A percentile compares a stretch with the other conserved stretches of the same genome.
Conservation (phyloP, 2,329 filamentous ascomycete genomes). For the Microcyclospora pomicola region DNA sequence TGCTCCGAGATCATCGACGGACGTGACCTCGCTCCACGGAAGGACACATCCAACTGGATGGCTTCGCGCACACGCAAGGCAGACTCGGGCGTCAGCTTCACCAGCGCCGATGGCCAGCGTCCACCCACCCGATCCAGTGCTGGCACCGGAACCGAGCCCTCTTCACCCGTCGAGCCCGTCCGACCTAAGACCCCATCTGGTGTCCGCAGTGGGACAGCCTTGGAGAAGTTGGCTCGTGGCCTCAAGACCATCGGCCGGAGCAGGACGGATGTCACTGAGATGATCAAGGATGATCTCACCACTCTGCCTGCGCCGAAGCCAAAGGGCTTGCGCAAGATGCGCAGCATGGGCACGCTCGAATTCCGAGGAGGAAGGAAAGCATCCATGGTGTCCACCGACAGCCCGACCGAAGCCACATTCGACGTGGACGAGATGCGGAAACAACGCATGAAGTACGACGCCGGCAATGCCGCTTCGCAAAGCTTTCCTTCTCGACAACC, state of each 20-base stretch:
- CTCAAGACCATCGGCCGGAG: constrained; percentile 45
- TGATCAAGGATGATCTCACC: constrained; percentile 16
- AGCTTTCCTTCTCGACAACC: no score
- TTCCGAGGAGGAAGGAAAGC: constrained; percentile 12
- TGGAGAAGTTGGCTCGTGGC: constrained; percentile 47
- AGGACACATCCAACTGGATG: constrained; percentile 12
- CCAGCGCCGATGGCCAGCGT: constrained; percentile 16
- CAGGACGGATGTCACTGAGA: constrained; percentile 37
- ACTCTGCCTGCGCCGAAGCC: constrained; percentile 7
- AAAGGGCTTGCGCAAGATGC: constrained; percentile 23
- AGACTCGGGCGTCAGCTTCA: constrained; percentile 51
- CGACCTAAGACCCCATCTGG: constrained; percentile 23
- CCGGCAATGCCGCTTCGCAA: constrained; percentile 6
- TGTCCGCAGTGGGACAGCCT: constrained; percentile 31
- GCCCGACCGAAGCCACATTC: constrained; percentile 27
- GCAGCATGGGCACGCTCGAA: constrained; percentile 21
- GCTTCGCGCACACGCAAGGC: constrained; percentile 37
- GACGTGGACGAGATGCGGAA: constrained; percentile 37
- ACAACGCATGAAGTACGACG: constrained; percentile 35
- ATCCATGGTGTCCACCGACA: constrained; percentile 12
- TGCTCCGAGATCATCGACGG: constrained; percentile 37
- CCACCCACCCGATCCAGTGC: constrained; percentile 10
- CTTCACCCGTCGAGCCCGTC: constrained; percentile 9
- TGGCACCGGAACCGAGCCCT: constrained; percentile 10
- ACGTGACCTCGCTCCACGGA: constrained; percentile 20